phyloP scores from a whole-genome alignment of 805 yeast genomes.

The Alloascoidea africana region DNA sequence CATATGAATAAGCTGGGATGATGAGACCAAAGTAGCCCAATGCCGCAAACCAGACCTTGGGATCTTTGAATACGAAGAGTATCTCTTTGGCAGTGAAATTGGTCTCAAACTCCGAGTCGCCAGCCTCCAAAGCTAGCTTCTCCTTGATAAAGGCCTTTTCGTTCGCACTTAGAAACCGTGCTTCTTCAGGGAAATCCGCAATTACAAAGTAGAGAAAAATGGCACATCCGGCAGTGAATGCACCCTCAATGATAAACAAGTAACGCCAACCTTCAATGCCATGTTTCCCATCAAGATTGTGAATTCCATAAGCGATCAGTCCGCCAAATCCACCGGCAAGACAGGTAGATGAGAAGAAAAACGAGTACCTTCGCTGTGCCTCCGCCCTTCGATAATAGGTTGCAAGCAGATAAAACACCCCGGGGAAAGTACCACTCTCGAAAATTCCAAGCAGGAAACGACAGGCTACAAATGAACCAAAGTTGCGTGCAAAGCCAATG shows the following conservation, averaged over 20 bases:
- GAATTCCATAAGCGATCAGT: conserved; percentile 50
- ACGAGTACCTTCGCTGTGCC: conserved; percentile 53
- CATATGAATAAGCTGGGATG: conserved; percentile 65
- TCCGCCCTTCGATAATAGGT: conserved; percentile 38
- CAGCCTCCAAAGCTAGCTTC: conserved; percentile 40
- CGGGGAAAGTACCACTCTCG: conserved; percentile 64
- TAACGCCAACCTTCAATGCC: conserved; percentile 38
- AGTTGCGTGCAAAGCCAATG: conserved; percentile 47
- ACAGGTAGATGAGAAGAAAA: conserved; percentile 57
- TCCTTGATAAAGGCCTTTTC: conserved; percentile 41
- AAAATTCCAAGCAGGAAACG: conserved; percentile 52
- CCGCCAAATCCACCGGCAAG: conserved; percentile 74
- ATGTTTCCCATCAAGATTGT: conserved; percentile 31
- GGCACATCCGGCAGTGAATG: conserved; percentile 19
- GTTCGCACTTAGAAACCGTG: conserved; percentile 32
- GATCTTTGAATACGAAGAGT: conserved; percentile 37
- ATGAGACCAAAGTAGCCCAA: conserved; percentile 48
- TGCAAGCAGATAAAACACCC: conserved; percentile 54
- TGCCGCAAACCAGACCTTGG: conserved; percentile 40
- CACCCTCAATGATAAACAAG: conserved; percentile 38
- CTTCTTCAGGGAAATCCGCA: conserved; percentile 62
- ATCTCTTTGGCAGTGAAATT: conserved; percentile 32
- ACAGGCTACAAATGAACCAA: conserved; percentile 43
- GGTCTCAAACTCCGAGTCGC: conserved; percentile 32
- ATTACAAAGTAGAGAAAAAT: conserved; percentile 28